phyloP scores from a whole-genome alignment of 78 protist species.

The Ministeria vibrans region DNA sequence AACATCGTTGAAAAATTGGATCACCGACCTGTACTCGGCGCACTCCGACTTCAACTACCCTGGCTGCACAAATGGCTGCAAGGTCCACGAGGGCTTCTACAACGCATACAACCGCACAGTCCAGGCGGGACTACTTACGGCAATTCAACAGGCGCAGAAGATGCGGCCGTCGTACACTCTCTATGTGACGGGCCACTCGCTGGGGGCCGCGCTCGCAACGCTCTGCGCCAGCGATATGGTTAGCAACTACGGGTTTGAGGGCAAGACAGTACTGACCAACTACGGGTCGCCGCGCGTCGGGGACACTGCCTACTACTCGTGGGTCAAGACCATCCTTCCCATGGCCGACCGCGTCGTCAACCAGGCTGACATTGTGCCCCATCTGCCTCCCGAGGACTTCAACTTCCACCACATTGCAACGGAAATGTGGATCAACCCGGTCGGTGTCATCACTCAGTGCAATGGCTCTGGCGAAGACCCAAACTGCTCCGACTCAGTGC shows the following conservation, averaged over 20 bases:
- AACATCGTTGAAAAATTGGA: not conserved
- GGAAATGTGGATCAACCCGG: not conserved
- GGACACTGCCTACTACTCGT: not conserved
- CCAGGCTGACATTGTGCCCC: not conserved
- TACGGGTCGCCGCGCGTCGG: conserved; percentile 3
- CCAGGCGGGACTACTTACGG: not conserved
- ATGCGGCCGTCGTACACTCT: not conserved
- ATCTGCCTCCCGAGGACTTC: not conserved
- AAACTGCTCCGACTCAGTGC: not conserved
- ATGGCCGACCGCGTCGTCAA: not conserved
- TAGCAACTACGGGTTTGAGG: not conserved
- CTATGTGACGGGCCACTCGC: not conserved
- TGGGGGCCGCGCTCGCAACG: conserved; percentile 1
- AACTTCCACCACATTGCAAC: not conserved
- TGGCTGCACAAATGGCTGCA: not conserved
- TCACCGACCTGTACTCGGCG: not conserved
- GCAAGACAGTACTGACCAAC: not conserved
- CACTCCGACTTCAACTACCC: not conserved
- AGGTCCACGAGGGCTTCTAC: conserved; percentile 4
- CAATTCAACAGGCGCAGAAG: too few relatives aligned
- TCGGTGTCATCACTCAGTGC: not conserved
- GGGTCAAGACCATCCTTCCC: not conserved
- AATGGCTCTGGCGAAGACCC: not conserved
- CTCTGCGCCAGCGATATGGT: not conserved
- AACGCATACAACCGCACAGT: not conserved